These are phyloP conservation scores for Cercospora sojina DNA, from an alignment of 2,329 filamentous ascomycete genomes.

Conservation along the genomic window DNA sequence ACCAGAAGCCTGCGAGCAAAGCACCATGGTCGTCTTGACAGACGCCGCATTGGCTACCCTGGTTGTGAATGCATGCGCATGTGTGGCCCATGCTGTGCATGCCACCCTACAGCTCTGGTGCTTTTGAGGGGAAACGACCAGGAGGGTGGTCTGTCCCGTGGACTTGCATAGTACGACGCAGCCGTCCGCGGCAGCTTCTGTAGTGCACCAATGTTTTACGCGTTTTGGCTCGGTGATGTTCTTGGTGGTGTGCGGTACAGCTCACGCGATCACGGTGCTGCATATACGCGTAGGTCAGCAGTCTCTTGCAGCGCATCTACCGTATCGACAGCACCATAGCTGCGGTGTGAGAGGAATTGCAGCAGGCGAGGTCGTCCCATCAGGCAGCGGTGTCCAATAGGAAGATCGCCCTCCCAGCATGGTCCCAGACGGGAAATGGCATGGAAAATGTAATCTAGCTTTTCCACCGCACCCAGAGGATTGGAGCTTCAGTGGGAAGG, in stretches of 20 bases:
- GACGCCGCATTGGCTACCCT: neutral
- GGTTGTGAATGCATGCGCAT: neutral
- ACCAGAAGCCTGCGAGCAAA: neutral
- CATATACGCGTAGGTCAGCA: neutral
- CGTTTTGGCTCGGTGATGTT: neutral
- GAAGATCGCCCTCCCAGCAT: neutral
- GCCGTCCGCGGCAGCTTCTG: conserved; percentile 4
- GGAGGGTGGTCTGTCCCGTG: conserved; percentile 4
- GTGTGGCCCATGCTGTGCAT: conserved; percentile 1
- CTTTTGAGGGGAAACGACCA: conserved; percentile 2
- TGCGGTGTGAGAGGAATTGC: neutral
- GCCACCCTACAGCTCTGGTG: neutral
- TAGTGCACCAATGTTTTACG: conserved; percentile 1
- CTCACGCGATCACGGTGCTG: neutral
- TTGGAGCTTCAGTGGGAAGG: neutral
- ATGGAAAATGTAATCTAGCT: conserved; percentile 1
- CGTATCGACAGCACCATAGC: neutral
- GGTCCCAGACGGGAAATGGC: neutral
- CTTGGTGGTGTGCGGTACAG: neutral
- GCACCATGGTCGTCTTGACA: conserved; percentile 5
- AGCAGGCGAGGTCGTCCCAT: conserved; percentile 5
- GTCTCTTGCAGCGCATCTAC: neutral
- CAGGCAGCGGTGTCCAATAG: neutral
- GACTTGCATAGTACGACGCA: conserved; percentile 1
- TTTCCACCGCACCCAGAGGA: neutral